Conservation (phyloP, 176 grass and related monocot genomes). For the Aechmea fasciata region DNA sequence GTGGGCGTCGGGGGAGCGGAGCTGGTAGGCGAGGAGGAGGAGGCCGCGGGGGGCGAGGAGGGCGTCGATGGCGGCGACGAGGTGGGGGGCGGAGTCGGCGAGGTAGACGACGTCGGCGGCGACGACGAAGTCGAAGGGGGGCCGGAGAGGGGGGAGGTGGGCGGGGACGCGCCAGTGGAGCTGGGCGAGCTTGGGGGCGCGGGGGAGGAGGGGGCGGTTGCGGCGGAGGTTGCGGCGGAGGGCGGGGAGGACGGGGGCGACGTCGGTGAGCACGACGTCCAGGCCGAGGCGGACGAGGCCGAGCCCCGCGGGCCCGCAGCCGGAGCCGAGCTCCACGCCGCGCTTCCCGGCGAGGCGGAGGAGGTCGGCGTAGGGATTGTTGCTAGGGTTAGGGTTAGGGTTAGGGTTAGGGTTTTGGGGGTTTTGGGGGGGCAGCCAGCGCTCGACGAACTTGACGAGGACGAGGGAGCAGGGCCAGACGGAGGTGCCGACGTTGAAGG, state of each 20-base stretch:
- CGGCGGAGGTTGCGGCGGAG: constrained; percentile 81
- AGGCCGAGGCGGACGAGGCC: constrained; percentile 68
- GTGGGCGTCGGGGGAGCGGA: constrained; percentile 77
- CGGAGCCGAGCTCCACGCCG: constrained; percentile 68
- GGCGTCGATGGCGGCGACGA: constrained; percentile 67
- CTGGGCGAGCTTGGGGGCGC: constrained; percentile 54
- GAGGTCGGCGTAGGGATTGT: constrained; percentile 61
- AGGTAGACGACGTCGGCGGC: constrained; percentile 91
- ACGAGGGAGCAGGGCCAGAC: constrained; percentile 83
- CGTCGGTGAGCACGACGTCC: constrained; percentile 75
- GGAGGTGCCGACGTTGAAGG: constrained; percentile 92
- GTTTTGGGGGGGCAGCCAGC: constrained; percentile 35
- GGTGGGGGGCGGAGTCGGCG: constrained; percentile 65
- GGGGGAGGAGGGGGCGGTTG: constrained; percentile 46
- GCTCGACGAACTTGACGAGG: background rate
- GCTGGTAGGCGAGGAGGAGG: constrained; percentile 72
- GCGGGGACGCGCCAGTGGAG: constrained; percentile 74
- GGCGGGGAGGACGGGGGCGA: constrained; percentile 73
- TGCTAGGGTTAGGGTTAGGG: constrained; percentile 15
- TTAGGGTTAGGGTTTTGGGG: background rate
- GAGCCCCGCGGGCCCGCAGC: constrained; percentile 78
- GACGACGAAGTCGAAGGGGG: constrained; percentile 68
- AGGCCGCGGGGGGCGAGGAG: constrained; percentile 57
- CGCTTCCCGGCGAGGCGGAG: constrained; percentile 58
- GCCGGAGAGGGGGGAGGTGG: constrained; percentile 39